A percentile compares a stretch with the other conserved stretches of the same genome.
Conservation (phyloP, 2,329 filamentous ascomycete genomes). For the Ophiostoma tasmaniense region DNA sequence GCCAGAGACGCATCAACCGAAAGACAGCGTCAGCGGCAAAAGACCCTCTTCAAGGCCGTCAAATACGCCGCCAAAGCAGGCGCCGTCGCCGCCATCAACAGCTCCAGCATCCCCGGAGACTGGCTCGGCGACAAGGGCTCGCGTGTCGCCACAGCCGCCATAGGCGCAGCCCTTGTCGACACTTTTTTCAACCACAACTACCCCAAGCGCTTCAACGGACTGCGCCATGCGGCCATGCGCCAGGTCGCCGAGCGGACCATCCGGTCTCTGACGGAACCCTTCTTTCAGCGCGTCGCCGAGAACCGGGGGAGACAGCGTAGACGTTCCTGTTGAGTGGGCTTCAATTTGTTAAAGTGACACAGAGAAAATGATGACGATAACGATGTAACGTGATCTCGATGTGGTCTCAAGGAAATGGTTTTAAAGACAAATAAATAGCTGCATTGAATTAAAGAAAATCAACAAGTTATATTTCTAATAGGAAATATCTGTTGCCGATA, state of each 20-base stretch:
- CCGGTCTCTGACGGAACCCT: conserved; percentile 21
- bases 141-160: conserved; percentile 24
- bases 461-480: too few species aligned
- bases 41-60: not conserved
- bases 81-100: conserved; percentile 22
- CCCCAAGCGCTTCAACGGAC: conserved; percentile 22
- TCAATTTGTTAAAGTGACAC: too few species aligned
- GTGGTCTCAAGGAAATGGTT: too few species aligned
- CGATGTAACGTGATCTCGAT: too few species aligned
- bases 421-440: too few species aligned
- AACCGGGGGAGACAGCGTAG: not conserved
- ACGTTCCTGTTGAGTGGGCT: not conserved
- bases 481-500: too few species aligned
- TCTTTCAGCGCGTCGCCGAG: conserved; percentile 11
- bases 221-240: conserved; percentile 25
- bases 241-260: conserved; percentile 24
- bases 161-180: conserved; percentile 26
- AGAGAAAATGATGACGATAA: too few species aligned
- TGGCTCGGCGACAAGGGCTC: conserved; percentile 24
- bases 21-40: not conserved
- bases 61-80: conserved; percentile 24
- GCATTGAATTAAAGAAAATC: too few species aligned
- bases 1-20: not conserved
- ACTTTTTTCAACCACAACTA: conserved; percentile 22
- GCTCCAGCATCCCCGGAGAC: conserved; percentile 19